Conservation (phyloP, 1,139 yeast species). For the Diutina ranongensis region DNA sequence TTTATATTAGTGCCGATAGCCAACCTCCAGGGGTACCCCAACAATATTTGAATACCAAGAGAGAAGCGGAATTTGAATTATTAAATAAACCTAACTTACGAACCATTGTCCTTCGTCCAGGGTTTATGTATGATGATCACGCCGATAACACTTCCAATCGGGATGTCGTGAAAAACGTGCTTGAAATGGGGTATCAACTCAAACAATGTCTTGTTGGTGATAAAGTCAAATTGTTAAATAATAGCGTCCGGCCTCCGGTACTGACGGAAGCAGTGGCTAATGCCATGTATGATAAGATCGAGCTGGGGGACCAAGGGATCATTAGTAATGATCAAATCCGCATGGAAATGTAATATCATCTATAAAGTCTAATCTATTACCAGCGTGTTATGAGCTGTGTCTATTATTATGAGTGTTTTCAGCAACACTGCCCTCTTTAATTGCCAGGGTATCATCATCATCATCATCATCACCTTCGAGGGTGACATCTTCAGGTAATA, state of each 20-base stretch:
- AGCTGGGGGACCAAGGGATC: slow-evolving; percentile 9
- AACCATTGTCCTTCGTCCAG: slow-evolving; percentile 63
- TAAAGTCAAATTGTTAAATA: slow-evolving; percentile 23
- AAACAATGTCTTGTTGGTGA: slow-evolving; percentile 28
- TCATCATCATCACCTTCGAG: background rate
- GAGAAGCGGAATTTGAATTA: slow-evolving; percentile 63
- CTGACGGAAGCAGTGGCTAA: slow-evolving; percentile 61
- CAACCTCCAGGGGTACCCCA: slow-evolving; percentile 52
- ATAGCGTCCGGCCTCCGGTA: slow-evolving; percentile 48
- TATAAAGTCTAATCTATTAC: background rate
- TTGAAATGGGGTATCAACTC: slow-evolving; percentile 27
- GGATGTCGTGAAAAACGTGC: slow-evolving; percentile 16
- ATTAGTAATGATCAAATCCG: background rate
- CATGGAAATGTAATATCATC: background rate
- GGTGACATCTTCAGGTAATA: slow-evolving; percentile 4
- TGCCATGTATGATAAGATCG: slow-evolving; percentile 43
- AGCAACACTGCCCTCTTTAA: background rate
- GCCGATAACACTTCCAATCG: slow-evolving; percentile 19
- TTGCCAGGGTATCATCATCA: background rate
- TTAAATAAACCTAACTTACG: slow-evolving; percentile 34
- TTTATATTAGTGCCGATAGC: slow-evolving; percentile 72
- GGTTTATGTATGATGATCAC: slow-evolving; percentile 62
- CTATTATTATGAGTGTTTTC: background rate
- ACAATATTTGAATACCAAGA: slow-evolving; percentile 62
- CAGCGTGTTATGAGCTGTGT: background rate